These are phyloP conservation scores for Monoraphidium neglectum DNA, from an alignment of 139 green algal genomes.

Conservation along the genomic window DNA sequence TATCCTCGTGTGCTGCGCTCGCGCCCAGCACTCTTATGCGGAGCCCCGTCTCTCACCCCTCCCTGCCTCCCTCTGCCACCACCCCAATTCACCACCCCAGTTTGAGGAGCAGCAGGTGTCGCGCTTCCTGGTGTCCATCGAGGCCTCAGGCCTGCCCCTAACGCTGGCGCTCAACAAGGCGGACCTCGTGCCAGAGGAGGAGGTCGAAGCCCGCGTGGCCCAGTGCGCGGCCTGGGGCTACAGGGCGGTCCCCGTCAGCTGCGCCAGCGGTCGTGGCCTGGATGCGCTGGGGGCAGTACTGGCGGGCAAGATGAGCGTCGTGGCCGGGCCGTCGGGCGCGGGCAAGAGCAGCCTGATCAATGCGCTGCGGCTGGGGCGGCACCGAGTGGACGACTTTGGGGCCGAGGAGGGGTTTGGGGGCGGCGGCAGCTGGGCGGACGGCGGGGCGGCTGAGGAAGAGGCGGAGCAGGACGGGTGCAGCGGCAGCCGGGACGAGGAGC, in stretches of 20 bases:
- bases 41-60: no score
- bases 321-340: constrained; percentile 90
- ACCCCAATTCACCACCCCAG: constrained; percentile 20
- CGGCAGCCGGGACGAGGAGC: neutral
- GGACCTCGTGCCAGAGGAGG: constrained; percentile 65
- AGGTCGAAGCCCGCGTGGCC: constrained; percentile 40
- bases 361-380: constrained; percentile 43
- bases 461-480: neutral
- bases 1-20: no score
- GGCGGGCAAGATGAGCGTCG: constrained; percentile 60
- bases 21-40: no score
- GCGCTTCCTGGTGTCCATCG: constrained; percentile 86
- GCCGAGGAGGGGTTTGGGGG: neutral
- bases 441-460: neutral
- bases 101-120: constrained; percentile 81
- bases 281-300: constrained; percentile 54
- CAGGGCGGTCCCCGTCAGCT: constrained; percentile 67
- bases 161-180: constrained; percentile 94
- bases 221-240: constrained; percentile 81
- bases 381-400: neutral
- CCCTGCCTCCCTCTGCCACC: no score
- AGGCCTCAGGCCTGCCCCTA: constrained; percentile 78
- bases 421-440: neutral
- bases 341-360: constrained; percentile 98
- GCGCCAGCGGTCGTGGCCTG: constrained; percentile 65